Evolutionary conservation across 2,329 filamentous ascomycete genomes (phyloP).

Genomic region (Colletotrichum falcatum): DNA sequence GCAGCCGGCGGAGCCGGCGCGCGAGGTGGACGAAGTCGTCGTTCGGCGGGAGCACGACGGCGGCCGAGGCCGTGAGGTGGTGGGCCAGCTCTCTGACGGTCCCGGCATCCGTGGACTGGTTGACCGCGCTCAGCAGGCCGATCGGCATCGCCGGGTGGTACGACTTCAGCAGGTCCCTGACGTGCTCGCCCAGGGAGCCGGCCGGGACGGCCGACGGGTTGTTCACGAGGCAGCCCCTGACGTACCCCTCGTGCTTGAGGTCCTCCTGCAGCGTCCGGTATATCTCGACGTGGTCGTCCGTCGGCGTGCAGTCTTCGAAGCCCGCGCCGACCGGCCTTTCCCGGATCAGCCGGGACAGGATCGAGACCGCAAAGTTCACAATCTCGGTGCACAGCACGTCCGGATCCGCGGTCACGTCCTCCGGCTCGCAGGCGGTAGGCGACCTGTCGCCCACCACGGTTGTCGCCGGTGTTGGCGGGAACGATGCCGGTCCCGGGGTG

Average conservation of each 20-base stretch:
- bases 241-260: conserved; percentile 17
- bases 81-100: background rate
- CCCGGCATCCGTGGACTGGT: background rate
- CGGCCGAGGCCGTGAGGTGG: background rate
- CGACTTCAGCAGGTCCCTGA: conserved; percentile 6
- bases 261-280: conserved; percentile 19
- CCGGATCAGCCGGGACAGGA: background rate
- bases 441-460: background rate
- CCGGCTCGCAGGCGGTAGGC: background rate
- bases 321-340: background rate
- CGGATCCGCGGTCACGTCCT: background rate
- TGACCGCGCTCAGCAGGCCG: conserved; percentile 26
- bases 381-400: conserved; percentile 10
- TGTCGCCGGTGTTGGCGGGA: conserved; percentile 14
- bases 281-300: conserved; percentile 23
- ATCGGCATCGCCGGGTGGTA: conserved; percentile 20
- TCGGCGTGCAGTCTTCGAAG: background rate
- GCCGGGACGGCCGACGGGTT: background rate
- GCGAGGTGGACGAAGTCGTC: conserved; percentile 12
- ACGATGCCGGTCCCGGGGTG: background rate
- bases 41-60: background rate
- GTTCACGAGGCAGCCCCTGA: conserved; percentile 27
- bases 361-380: background rate
- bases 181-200: background rate
- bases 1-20: background rate